phyloP scores from a whole-genome alignment of 1,284 basidiomycete species.

The Cryptococcus maquisensis region DNA sequence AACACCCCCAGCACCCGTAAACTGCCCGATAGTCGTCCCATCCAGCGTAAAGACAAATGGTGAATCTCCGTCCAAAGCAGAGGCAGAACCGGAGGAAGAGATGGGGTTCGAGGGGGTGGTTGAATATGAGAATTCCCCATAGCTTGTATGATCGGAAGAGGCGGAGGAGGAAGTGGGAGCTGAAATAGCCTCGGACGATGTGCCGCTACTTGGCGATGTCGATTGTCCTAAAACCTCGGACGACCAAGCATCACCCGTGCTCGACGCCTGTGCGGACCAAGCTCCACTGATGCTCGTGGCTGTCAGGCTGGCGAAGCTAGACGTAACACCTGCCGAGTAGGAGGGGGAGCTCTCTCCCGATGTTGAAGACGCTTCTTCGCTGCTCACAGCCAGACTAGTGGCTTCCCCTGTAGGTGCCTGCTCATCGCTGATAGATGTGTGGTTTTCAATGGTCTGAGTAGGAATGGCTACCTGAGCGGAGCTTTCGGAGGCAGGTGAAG shows the following conservation, averaged over 20 bases:
- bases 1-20: constrained; percentile 3
- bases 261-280: not conserved
- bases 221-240: not conserved
- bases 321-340: not conserved
- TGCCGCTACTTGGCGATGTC: not conserved
- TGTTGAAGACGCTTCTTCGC: not conserved
- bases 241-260: not conserved
- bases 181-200: not conserved
- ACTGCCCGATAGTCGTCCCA: constrained; percentile 12
- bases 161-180: not conserved
- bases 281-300: not conserved
- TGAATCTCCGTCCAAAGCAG: not conserved
- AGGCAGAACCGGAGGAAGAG: not conserved
- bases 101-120: not conserved
- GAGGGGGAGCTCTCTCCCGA: not conserved
- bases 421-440: not conserved
- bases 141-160: not conserved
- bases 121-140: not conserved
- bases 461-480: not conserved
- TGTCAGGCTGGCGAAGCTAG: not conserved
- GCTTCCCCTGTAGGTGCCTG: not conserved
- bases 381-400: not conserved
- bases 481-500: not conserved
- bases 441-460: not conserved
- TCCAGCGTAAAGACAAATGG: constrained; percentile 6